Percentiles rank a stretch among this genome's conserved stretches.
Evolutionary conservation across 1,139 yeast species (phyloP).

Genomic region (Geotrichum restrictum): DNA sequence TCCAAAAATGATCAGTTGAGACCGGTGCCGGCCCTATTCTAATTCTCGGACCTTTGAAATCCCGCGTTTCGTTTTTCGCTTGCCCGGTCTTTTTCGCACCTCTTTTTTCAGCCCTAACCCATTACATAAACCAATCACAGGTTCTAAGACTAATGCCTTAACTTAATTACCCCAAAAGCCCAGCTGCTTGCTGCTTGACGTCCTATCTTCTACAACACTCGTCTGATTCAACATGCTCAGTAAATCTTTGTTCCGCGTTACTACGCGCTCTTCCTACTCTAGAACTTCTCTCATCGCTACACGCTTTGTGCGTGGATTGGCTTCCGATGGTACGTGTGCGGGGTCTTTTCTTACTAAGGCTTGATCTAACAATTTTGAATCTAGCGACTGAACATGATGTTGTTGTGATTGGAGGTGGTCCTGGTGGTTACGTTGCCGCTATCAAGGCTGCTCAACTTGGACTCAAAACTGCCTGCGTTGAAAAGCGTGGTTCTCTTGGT

Average conservation of each 20-base stretch:
- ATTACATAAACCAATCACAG: too few species aligned
- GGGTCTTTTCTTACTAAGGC: neutral
- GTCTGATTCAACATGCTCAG: constrained; percentile 24
- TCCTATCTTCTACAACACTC: too few species aligned
- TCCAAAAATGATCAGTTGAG: too few species aligned
- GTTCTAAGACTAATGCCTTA: too few species aligned
- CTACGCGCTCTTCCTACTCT: constrained; percentile 14
- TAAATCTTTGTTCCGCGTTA: constrained; percentile 19
- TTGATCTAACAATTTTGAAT: neutral
- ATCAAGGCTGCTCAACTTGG: constrained; percentile 98
- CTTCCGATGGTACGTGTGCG: constrained; percentile 29
- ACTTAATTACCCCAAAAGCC: too few species aligned
- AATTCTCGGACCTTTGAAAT: too few species aligned
- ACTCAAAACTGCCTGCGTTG: constrained; percentile 89
- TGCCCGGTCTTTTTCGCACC: too few species aligned
- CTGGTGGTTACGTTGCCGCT: constrained; percentile 97
- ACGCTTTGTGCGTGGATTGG: constrained; percentile 28
- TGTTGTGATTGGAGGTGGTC: constrained; percentile 97
- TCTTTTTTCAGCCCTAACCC: too few species aligned
- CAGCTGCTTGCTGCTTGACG: too few species aligned
- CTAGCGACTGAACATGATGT: constrained; percentile 66
- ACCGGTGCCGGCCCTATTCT: too few species aligned
- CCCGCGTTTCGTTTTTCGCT: too few species aligned
- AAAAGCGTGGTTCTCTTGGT: constrained; percentile 92
- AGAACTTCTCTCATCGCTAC: constrained; percentile 20